phyloP scores from a whole-genome alignment of 1,284 basidiomycete species.

The Kalmanozyma brasiliensis region DNA sequence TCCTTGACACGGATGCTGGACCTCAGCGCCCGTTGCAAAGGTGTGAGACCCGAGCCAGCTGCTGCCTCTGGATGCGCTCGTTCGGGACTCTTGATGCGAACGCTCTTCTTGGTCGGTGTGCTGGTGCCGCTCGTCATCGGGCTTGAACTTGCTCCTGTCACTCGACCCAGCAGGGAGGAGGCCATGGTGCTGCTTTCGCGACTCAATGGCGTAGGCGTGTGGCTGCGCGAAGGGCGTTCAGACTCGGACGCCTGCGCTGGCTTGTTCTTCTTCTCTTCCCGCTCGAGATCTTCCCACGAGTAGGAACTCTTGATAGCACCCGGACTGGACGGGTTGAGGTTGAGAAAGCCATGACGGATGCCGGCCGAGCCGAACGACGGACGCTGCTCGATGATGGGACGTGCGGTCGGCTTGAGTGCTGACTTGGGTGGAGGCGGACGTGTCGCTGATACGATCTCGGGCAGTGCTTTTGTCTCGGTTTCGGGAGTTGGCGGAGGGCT shows the following conservation, averaged over 20 bases:
- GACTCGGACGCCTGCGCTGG: slow-evolving; percentile 5
- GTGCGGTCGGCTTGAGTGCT: slow-evolving; percentile 29
- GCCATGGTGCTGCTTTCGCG: slow-evolving; percentile 6
- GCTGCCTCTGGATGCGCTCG: slow-evolving; percentile 32
- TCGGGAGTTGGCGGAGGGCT: slow-evolving; percentile 43
- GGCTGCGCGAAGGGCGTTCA: slow-evolving; percentile 26
- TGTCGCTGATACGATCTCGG: slow-evolving; percentile 43
- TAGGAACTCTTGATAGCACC: slow-evolving; percentile 51
- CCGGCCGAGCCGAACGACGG: slow-evolving; percentile 43
- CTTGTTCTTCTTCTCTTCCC: slow-evolving; percentile 15
- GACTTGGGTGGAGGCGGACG: slow-evolving; percentile 47
- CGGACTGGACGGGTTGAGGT: slow-evolving; percentile 53
- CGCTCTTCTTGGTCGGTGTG: slow-evolving; percentile 48
- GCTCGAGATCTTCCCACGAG: slow-evolving; percentile 45
- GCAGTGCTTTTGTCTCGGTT: slow-evolving; percentile 11
- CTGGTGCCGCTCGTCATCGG: slow-evolving; percentile 39
- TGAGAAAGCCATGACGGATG: slow-evolving; percentile 53
- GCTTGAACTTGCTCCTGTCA: slow-evolving; percentile 23
- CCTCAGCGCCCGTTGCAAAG: slow-evolving; percentile 34
- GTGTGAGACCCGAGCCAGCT: slow-evolving; percentile 17
- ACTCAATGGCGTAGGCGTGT: slow-evolving; percentile 30
- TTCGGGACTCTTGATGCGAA: slow-evolving; percentile 45
- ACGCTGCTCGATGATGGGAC: slow-evolving; percentile 27
- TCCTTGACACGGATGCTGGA: slow-evolving; percentile 41
- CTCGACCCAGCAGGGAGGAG: slow-evolving; percentile 9